Evolutionary conservation across 2,329 filamentous ascomycete species (phyloP).

Genomic region (Penicillium sp.): DNA sequence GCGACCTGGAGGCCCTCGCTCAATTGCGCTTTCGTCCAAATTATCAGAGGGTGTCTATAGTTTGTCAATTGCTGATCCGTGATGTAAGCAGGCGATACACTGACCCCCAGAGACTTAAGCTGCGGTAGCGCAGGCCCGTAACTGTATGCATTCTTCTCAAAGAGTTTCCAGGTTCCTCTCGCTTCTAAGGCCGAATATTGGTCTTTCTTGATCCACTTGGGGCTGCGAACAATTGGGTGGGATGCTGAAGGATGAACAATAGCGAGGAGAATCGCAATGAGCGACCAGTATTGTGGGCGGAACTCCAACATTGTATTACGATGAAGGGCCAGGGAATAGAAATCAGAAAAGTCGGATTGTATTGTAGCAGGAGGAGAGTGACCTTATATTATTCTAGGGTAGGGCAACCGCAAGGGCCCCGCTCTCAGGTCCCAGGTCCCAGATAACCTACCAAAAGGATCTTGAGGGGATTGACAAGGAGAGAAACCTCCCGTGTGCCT

Average conservation of each 20-base stretch:
- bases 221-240: constrained; percentile 11
- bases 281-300: not conserved
- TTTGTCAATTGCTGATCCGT: not conserved
- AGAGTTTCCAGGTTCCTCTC: constrained; percentile 3
- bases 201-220: constrained; percentile 9
- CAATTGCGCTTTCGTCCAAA: not conserved
- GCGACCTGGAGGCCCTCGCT: not conserved
- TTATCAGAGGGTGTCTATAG: not conserved
- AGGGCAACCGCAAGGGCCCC: constrained; percentile 8
- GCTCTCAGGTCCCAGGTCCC: constrained; percentile 1
- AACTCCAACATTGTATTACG: constrained; percentile 2
- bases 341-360: not conserved
- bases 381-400: not conserved
- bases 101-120: constrained; percentile 5
- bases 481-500: not conserved
- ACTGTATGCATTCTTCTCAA: constrained; percentile 2
- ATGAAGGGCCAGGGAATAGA: not conserved
- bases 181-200: constrained; percentile 1
- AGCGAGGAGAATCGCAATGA: constrained; percentile 10
- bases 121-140: constrained; percentile 1
- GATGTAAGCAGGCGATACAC: not conserved
- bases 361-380: not conserved
- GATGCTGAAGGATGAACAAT: constrained; percentile 7
- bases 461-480: constrained; percentile 2
- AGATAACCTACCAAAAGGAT: constrained; percentile 9